Percentiles rank a stretch among this genome's conserved stretches.
Evolutionary conservation across 1,284 basidiomycete species (phyloP).

Genomic region (Heliocybe sulcata): DNA sequence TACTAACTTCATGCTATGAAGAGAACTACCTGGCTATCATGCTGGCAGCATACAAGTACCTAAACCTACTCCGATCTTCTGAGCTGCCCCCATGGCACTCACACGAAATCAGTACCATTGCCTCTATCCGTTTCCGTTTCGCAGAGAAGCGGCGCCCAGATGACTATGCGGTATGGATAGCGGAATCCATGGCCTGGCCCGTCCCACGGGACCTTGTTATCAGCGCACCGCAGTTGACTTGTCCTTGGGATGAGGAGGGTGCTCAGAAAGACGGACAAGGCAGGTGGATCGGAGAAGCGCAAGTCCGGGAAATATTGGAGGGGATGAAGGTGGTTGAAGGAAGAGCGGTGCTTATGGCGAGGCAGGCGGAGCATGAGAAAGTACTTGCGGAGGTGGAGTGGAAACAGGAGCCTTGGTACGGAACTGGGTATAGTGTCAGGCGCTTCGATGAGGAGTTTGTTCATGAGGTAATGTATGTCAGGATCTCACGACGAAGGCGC

Average conservation of each 20-base stretch:
- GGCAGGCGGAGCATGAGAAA: slow-evolving; percentile 57
- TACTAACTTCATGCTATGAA: slow-evolving; percentile 19
- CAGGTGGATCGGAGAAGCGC: slow-evolving; percentile 35
- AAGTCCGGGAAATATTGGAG: slow-evolving; percentile 61
- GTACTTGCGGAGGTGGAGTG: slow-evolving; percentile 39
- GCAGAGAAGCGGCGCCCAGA: slow-evolving; percentile 82
- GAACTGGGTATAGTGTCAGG: slow-evolving; percentile 74
- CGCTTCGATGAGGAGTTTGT: slow-evolving; percentile 62
- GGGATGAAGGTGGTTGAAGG: slow-evolving; percentile 54
- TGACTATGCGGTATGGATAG: slow-evolving; percentile 73
- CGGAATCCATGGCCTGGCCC: slow-evolving; percentile 75
- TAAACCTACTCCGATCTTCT: slow-evolving; percentile 72
- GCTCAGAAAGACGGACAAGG: slow-evolving; percentile 4
- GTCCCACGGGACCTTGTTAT: slow-evolving; percentile 78
- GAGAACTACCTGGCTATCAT: slow-evolving; percentile 77
- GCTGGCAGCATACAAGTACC: slow-evolving; percentile 79
- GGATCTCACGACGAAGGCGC: not conserved
- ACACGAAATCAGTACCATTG: slow-evolving; percentile 72
- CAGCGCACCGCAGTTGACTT: slow-evolving; percentile 66
- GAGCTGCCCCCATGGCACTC: slow-evolving; percentile 72
- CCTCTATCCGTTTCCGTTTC: slow-evolving; percentile 81
- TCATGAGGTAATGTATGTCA: slow-evolving; percentile 37
- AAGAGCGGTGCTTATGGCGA: slow-evolving; percentile 76
- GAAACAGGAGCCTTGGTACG: slow-evolving; percentile 80
- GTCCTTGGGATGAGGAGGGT: slow-evolving; percentile 65